phyloP scores from a whole-genome alignment of 108 stramenopile species.

The Skeletonema grethae region DNA sequence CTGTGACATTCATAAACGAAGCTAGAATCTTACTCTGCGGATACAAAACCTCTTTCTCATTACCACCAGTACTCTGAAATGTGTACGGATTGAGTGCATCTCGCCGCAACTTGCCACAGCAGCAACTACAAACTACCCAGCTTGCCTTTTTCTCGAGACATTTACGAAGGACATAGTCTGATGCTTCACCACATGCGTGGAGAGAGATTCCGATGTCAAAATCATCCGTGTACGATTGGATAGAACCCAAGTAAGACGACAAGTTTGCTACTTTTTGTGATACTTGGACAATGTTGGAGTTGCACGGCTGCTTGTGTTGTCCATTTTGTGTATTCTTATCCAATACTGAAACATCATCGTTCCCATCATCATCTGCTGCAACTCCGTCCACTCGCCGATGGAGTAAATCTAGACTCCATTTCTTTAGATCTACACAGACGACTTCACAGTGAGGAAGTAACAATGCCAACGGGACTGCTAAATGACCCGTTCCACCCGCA shows the following conservation, averaged over 20 bases:
- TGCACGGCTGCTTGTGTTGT: neutral
- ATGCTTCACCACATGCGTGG: conserved; percentile 81
- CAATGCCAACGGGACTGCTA: conserved; percentile 69
- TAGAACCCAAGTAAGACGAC: conserved; percentile 59
- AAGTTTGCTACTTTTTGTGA: conserved; percentile 54
- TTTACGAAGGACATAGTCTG: conserved; percentile 65
- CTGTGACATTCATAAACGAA: neutral
- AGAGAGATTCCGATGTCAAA: conserved; percentile 73
- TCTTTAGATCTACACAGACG: conserved; percentile 69
- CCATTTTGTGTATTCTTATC: neutral
- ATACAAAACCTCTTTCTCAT: conserved; percentile 59
- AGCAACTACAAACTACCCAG: conserved; percentile 68
- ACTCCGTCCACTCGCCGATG: conserved; percentile 50
- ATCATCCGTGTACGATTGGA: conserved; percentile 46
- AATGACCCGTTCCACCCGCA: conserved; percentile 73
- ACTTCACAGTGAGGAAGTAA: conserved; percentile 62
- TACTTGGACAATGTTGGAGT: conserved; percentile 12
- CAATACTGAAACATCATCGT: conserved; percentile 1
- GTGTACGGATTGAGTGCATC: conserved; percentile 62
- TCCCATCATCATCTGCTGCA: neutral
- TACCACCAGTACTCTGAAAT: conserved; percentile 66
- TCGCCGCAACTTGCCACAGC: conserved; percentile 67
- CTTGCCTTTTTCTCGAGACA: conserved; percentile 45
- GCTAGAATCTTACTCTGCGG: conserved; percentile 65
- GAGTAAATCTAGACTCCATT: conserved; percentile 58